A percentile compares a stretch with the other conserved stretches of the same genome.
These are phyloP conservation scores for Suillus discolor DNA, from an alignment of 768 basidiomycete genomes.

Conservation along the genomic window DNA sequence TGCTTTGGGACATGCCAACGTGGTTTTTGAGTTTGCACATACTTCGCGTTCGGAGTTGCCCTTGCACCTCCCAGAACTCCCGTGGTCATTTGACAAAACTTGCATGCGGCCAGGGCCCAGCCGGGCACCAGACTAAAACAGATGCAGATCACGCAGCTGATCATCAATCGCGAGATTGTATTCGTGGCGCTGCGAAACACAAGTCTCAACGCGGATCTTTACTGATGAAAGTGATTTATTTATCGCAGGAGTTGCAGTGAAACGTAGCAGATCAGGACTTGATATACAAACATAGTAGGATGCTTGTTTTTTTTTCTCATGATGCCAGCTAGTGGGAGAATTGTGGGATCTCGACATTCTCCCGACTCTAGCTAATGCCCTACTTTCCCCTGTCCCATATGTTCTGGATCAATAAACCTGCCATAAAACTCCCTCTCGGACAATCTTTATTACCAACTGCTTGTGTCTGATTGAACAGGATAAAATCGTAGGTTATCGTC, in stretches of 20 bases:
- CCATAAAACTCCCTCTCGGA: neutral
- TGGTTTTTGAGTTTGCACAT: conserved; percentile 8
- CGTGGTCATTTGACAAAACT: conserved; percentile 1
- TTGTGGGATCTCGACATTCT: neutral
- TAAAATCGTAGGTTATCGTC: neutral
- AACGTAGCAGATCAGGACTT: neutral
- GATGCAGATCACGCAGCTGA: neutral
- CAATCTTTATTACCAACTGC: neutral
- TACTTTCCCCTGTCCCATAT: neutral
- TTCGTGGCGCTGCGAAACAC: neutral
- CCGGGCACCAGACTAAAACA: neutral
- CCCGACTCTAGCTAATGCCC: neutral
- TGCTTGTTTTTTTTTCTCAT: neutral
- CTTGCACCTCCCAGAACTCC: neutral
- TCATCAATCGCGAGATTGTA: neutral
- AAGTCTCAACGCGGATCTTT: neutral
- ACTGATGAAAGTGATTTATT: neutral
- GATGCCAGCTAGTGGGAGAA: neutral
- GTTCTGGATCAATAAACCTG: neutral
- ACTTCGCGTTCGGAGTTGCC: conserved; percentile 4
- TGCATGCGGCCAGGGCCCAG: neutral
- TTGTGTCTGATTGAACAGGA: neutral
- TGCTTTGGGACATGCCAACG: conserved; percentile 28
- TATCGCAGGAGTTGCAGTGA: neutral
- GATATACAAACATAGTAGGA: neutral